phyloP scores from a whole-genome alignment of 2,329 filamentous ascomycete species.

The Verticillium isaacii region DNA sequence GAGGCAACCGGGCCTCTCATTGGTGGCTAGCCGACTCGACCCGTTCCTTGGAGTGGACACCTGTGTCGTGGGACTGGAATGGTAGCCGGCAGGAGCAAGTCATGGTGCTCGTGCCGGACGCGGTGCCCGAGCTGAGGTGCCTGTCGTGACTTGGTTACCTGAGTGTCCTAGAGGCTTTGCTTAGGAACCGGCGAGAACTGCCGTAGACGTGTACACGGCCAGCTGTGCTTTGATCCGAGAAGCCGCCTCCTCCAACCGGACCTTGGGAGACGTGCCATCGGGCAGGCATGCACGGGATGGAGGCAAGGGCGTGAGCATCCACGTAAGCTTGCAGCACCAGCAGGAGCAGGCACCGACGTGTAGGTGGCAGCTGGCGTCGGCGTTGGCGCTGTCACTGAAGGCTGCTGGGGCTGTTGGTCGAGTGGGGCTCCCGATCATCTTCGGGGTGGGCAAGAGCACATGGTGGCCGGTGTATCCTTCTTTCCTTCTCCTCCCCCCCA shows the following conservation, averaged over 20 bases:
- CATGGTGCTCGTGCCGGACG: not conserved
- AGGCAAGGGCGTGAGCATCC: no score
- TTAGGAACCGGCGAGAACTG: no score
- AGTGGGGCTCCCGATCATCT: slow-evolving; percentile 2
- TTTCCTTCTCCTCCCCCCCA: not conserved
- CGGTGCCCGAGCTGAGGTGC: not conserved
- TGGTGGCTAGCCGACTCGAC: not conserved
- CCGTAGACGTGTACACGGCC: no score
- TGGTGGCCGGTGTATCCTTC: not conserved
- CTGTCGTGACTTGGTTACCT: no score
- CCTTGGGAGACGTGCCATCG: no score
- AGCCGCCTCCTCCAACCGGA: no score
- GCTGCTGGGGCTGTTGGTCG: not conserved
- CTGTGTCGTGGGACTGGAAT: not conserved
- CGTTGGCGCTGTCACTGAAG: not conserved
- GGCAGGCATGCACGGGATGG: no score
- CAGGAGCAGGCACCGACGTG: not conserved
- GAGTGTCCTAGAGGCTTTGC: no score
- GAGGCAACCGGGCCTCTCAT: not conserved
- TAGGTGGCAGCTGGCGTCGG: not conserved
- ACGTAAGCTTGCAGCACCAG: not conserved
- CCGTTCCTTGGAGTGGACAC: not conserved
- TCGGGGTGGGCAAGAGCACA: not conserved
- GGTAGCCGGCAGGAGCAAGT: not conserved
- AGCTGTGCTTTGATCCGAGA: no score